Evolutionary conservation across 2,329 filamentous ascomycete species (phyloP).

Genomic region (Fusarium sp.): DNA sequence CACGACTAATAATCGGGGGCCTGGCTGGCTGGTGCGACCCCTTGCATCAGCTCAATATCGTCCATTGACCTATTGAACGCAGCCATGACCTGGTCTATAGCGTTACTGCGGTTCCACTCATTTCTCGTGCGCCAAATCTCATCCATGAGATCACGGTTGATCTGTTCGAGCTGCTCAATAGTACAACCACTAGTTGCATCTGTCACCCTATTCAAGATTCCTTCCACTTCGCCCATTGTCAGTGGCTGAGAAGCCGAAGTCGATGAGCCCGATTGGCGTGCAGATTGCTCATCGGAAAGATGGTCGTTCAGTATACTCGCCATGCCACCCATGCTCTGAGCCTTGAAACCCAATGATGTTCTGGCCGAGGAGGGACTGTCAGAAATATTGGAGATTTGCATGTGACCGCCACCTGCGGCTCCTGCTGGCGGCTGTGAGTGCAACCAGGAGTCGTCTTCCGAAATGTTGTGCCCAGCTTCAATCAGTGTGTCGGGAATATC

Average conservation of each 20-base stretch:
- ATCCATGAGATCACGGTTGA: conserved; percentile 91
- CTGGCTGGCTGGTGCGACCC: conserved; percentile 58
- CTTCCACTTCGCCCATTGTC: conserved; percentile 62
- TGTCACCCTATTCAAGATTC: conserved; percentile 72
- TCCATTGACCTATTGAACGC: conserved; percentile 81
- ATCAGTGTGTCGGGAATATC: conserved; percentile 67
- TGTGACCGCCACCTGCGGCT: conserved; percentile 55
- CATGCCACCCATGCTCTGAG: conserved; percentile 43
- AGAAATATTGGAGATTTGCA: conserved; percentile 40
- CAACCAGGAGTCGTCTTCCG: conserved; percentile 65
- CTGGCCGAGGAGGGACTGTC: conserved; percentile 53
- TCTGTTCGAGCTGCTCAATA: conserved; percentile 94
- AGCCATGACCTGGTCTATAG: conserved; percentile 70
- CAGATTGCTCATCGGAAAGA: conserved; percentile 49
- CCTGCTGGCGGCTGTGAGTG: conserved; percentile 69
- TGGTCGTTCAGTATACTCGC: conserved; percentile 56
- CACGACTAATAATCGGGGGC: conserved; percentile 32
- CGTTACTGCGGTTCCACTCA: conserved; percentile 85
- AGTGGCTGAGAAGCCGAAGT: conserved; percentile 60
- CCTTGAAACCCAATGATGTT: conserved; percentile 50
- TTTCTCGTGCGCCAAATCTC: conserved; percentile 82
- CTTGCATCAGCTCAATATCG: conserved; percentile 71
- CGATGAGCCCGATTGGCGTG: conserved; percentile 50
- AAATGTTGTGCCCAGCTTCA: conserved; percentile 58
- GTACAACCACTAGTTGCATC: conserved; percentile 78